Percentiles rank a stretch among this genome's conserved stretches.
phyloP scores from a whole-genome alignment of 2,329 filamentous ascomycete genomes.

The Penicillium sp. region DNA sequence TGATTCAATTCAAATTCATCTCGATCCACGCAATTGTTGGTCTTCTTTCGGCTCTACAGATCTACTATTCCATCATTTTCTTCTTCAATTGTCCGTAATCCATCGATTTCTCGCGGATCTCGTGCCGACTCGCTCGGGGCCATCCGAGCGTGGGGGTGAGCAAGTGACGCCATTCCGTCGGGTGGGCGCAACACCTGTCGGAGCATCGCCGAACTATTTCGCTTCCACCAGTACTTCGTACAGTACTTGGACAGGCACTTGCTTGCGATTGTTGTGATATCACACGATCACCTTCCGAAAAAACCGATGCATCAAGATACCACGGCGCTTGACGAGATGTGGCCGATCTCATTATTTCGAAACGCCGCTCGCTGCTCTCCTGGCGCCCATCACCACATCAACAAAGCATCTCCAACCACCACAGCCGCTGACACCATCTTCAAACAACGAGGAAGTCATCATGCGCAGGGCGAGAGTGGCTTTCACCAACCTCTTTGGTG shows the following conservation, averaged over 20 bases:
- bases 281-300: neutral
- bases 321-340: slow-evolving; percentile 6
- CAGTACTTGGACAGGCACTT: neutral
- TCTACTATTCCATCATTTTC: neutral
- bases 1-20: neutral
- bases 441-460: neutral
- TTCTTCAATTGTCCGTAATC: neutral
- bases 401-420: slow-evolving; percentile 1
- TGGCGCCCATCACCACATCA: neutral
- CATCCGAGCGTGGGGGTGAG: slow-evolving; percentile 7
- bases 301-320: no score
- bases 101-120: neutral
- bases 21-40: neutral
- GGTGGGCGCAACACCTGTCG: slow-evolving; percentile 7
- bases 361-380: neutral
- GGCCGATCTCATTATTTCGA: neutral
- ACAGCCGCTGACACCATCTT: slow-evolving; percentile 3
- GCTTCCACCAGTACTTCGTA: neutral
- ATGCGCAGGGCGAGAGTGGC: neutral
- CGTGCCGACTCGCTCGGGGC: slow-evolving; percentile 11
- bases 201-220: slow-evolving; percentile 3
- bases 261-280: neutral
- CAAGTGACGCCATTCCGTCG: slow-evolving; percentile 27
- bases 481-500: neutral
- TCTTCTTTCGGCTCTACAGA: neutral